phyloP scores from a whole-genome alignment of 768 basidiomycete species.

The Lyophyllum atratum region DNA sequence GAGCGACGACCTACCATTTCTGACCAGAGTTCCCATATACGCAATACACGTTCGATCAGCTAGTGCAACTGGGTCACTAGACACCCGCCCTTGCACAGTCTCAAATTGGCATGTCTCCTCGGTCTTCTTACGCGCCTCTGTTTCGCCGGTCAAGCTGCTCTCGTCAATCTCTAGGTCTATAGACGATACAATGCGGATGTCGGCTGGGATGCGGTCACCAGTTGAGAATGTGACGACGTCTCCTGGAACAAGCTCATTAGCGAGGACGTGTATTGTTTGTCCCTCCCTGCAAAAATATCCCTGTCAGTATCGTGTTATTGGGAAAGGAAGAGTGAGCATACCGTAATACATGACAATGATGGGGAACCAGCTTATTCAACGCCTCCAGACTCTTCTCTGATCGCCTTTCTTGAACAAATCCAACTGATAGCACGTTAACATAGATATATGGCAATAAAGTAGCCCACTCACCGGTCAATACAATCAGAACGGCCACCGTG shows the following conservation, averaged over 20 bases:
- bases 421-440: constrained; percentile 49
- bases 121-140: constrained; percentile 73
- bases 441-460: background rate
- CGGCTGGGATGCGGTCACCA: constrained; percentile 93
- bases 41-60: constrained; percentile 88
- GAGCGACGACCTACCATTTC: constrained; percentile 62
- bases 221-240: constrained; percentile 89
- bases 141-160: constrained; percentile 94
- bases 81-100: constrained; percentile 22
- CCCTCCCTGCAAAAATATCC: constrained; percentile 45
- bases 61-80: constrained; percentile 54
- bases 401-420: constrained; percentile 92
- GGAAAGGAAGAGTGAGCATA: constrained; percentile 26
- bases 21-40: constrained; percentile 95
- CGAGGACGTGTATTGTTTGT: constrained; percentile 76
- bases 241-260: constrained; percentile 96
- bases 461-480: constrained; percentile 74
- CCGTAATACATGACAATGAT: constrained; percentile 91
- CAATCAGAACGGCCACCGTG: constrained; percentile 87
- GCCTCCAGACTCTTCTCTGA: constrained; percentile 96
- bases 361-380: constrained; percentile 94
- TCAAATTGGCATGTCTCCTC: constrained; percentile 54
- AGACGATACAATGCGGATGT: constrained; percentile 80
- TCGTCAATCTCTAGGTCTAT: constrained; percentile 94
- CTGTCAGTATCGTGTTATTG: constrained; percentile 20